Evolutionary conservation across 371 early-diverging fungal species (phyloP).

Genomic region (Dentiscutata heterogama): DNA sequence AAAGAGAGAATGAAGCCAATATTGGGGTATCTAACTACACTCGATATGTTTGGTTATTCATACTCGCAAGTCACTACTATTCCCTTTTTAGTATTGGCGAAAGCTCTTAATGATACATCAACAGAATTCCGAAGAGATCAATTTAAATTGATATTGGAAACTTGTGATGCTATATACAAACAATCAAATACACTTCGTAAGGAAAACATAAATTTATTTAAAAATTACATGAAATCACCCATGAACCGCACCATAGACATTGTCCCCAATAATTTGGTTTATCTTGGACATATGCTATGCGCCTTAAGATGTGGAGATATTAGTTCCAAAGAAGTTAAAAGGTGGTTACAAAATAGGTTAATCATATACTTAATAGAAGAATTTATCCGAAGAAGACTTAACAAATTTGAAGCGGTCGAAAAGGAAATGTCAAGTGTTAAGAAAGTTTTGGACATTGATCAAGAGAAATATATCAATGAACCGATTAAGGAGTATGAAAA

Average conservation of each 20-base stretch:
- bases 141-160: constrained; percentile 53
- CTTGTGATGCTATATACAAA: constrained; percentile 56
- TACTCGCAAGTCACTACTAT: constrained; percentile 55
- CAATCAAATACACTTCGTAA: constrained; percentile 50
- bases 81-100: constrained; percentile 54
- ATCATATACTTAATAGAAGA: constrained; percentile 53
- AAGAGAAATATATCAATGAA: constrained; percentile 45
- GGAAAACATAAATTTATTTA: constrained; percentile 48
- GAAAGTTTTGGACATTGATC: constrained; percentile 48
- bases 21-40: constrained; percentile 54
- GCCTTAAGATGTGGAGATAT: constrained; percentile 55
- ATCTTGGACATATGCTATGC: constrained; percentile 54
- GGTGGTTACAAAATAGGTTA: constrained; percentile 36
- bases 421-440: constrained; percentile 47
- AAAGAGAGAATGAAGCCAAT: constrained; percentile 56
- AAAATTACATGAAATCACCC: constrained; percentile 50
- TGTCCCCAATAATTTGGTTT: constrained; percentile 52
- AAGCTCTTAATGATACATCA: constrained; percentile 48
- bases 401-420: constrained; percentile 44
- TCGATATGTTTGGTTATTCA: constrained; percentile 56
- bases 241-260: constrained; percentile 53
- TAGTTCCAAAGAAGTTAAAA: constrained; percentile 41
- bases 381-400: constrained; percentile 53
- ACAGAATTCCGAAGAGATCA: constrained; percentile 53
- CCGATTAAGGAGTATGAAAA: constrained; percentile 46